These are phyloP conservation scores for Pestalotiopsis sp. DNA, from an alignment of 2,329 filamentous ascomycete species.

Conservation along the genomic window DNA sequence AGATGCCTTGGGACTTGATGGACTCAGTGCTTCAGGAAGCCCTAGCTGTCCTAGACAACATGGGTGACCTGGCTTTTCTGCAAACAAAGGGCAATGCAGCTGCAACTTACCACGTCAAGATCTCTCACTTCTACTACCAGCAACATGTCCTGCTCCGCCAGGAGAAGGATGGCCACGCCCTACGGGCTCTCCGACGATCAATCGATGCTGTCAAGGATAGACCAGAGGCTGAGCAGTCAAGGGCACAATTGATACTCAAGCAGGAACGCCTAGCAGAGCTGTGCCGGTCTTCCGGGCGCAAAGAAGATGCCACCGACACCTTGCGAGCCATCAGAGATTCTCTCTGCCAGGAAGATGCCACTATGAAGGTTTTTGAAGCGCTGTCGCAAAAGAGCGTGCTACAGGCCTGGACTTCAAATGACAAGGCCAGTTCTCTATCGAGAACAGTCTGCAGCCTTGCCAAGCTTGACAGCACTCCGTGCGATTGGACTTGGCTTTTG, in stretches of 20 bases:
- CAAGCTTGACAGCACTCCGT: conserved; percentile 58
- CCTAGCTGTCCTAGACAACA: conserved; percentile 53
- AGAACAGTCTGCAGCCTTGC: conserved; percentile 63
- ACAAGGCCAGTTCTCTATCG: conserved; percentile 55
- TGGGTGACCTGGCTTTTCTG: conserved; percentile 42
- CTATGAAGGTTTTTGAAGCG: conserved; percentile 54
- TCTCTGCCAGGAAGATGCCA: conserved; percentile 60
- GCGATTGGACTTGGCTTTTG: conserved; percentile 59
- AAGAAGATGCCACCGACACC: conserved; percentile 60
- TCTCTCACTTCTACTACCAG: conserved; percentile 74
- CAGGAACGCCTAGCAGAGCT: conserved; percentile 68
- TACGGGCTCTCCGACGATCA: conserved; percentile 65
- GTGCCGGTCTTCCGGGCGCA: conserved; percentile 54
- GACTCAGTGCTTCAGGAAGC: conserved; percentile 63
- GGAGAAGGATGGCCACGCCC: conserved; percentile 43
- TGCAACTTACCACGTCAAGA: conserved; percentile 61
- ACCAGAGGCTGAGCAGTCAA: conserved; percentile 56
- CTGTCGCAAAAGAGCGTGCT: conserved; percentile 53
- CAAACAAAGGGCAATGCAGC: conserved; percentile 31
- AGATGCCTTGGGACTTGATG: conserved; percentile 55
- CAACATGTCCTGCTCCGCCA: conserved; percentile 55
- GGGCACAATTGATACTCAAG: conserved; percentile 64
- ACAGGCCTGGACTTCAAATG: conserved; percentile 55
- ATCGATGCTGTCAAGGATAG: conserved; percentile 64
- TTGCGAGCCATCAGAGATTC: conserved; percentile 64